These are phyloP conservation scores for Fomitiporia mediterranea DNA, from an alignment of 1,284 basidiomycete genomes.

Conservation along the genomic window DNA sequence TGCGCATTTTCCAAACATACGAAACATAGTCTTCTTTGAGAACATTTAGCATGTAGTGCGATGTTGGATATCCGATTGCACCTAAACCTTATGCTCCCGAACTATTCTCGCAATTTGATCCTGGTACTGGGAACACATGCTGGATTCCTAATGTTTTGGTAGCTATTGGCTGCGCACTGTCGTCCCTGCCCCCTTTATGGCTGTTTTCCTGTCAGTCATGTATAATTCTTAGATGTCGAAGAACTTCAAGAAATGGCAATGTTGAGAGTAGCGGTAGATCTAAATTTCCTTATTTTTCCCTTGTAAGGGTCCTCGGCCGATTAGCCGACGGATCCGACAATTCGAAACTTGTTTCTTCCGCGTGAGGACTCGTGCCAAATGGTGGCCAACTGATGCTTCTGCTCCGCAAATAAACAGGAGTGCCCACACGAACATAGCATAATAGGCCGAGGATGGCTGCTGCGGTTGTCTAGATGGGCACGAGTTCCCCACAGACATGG, in stretches of 20 bases:
- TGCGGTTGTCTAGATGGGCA: not conserved
- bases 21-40: not conserved
- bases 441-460: not conserved
- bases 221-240: too few relatives aligned
- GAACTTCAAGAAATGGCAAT: too few relatives aligned
- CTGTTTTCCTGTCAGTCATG: too few relatives aligned
- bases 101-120: too few relatives aligned
- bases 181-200: too few relatives aligned
- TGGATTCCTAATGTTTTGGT: too few relatives aligned
- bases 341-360: not conserved
- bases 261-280: not conserved
- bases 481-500: slow-evolving; percentile 7
- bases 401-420: not conserved
- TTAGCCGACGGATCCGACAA: not conserved
- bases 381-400: slow-evolving; percentile 1
- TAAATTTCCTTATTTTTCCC: not conserved
- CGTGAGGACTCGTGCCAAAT: not conserved
- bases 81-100: too few relatives aligned
- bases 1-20: too few relatives aligned
- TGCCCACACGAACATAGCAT: not conserved
- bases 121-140: too few relatives aligned
- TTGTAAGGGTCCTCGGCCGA: not conserved
- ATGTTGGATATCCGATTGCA: too few relatives aligned
- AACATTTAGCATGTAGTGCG: too few relatives aligned
- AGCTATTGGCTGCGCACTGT: too few relatives aligned